Evolutionary conservation across 805 yeast genomes (phyloP), one percentile per base, ranked within the genome.

Genomic region (Candida sithepensis): DNA sequence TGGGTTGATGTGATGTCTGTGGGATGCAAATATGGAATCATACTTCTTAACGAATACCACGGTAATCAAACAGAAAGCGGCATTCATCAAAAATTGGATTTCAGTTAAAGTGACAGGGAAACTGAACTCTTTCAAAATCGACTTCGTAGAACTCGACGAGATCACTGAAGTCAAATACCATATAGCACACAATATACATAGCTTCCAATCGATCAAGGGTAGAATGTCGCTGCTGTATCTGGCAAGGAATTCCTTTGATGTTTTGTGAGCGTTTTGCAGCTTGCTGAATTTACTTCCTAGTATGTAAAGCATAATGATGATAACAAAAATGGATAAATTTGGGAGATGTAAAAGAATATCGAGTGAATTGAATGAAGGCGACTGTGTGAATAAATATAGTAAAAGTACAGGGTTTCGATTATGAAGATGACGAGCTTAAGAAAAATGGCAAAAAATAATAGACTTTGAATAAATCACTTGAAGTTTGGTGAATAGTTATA

Each of bases 21-120:
- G 53, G 20, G 47, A 48, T 9, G 54, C 52, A 2, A 65, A 54
- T 28, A 78, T 59, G 12, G 81, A 72, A 48, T 63, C 65, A 34
- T 56, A 54, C 36, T 45, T 49, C 48, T 56, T 58, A 30, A 64
- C 57, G 23, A 48, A 47, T n/a, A 46, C 36, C 28, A 67, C 59
- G 1, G 67, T 57, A 0, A 65, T 21, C 21, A 81, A 52, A 53
- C 94, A 85, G 50, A 86, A 71, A 10, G 70, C 34, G 3, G 83
- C 84, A 56, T 90, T 90, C 56, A 88, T 71, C 26, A 85, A 58
- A 60, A 92, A 92, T 69, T 94, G 98, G 45, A 85, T 69, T 72
- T 91, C 90, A 1, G 97, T 89, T 48, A 94, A 75, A 0, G 96
- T 84, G n/a, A 90, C 81, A 1, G 99, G 97, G 63, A 82, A 87